Percentiles rank a stretch among this genome's conserved stretches.
Evolutionary conservation across 495 filamentous ascomycete genomes (phyloP).

Genomic region (Aspergillus nanangensis): DNA sequence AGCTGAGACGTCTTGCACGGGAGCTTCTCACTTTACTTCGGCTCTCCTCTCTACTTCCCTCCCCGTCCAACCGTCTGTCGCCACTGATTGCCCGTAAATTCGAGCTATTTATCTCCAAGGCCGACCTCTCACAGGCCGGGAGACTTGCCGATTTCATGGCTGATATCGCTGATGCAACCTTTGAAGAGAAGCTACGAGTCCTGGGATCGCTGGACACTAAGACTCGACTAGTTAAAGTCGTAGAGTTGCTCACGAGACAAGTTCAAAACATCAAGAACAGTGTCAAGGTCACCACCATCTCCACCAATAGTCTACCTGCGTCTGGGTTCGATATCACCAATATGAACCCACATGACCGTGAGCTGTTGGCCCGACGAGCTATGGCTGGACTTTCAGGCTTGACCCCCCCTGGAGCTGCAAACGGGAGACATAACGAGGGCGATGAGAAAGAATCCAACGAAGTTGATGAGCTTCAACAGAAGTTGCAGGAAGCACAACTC

Average conservation of each 20-base stretch:
- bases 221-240: slow-evolving; percentile 70
- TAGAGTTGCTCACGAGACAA: slow-evolving; percentile 76
- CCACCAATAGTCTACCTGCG: slow-evolving; percentile 52
- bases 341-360: slow-evolving; percentile 48
- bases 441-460: slow-evolving; percentile 77
- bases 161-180: slow-evolving; percentile 75
- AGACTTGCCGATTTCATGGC: slow-evolving; percentile 94
- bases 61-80: slow-evolving; percentile 58
- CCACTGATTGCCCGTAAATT: slow-evolving; percentile 80
- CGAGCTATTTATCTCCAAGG: slow-evolving; percentile 76
- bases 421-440: slow-evolving; percentile 42
- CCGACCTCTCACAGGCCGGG: slow-evolving; percentile 74
- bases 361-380: slow-evolving; percentile 47
- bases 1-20: slow-evolving; percentile 74
- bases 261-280: slow-evolving; percentile 76
- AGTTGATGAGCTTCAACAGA: slow-evolving; percentile 87
- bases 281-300: slow-evolving; percentile 70
- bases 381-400: slow-evolving; percentile 50
- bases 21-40: slow-evolving; percentile 78
- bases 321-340: slow-evolving; percentile 51
- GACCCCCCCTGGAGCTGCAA: slow-evolving; percentile 43
- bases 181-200: slow-evolving; percentile 85
- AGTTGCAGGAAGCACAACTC: slow-evolving; percentile 74
- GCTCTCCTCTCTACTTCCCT: slow-evolving; percentile 70
- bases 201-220: slow-evolving; percentile 71